Percentiles rank a stretch among this genome's conserved stretches.
Conservation (phyloP, 768 basidiomycete genomes). For the Termitomyces sp. region DNA sequence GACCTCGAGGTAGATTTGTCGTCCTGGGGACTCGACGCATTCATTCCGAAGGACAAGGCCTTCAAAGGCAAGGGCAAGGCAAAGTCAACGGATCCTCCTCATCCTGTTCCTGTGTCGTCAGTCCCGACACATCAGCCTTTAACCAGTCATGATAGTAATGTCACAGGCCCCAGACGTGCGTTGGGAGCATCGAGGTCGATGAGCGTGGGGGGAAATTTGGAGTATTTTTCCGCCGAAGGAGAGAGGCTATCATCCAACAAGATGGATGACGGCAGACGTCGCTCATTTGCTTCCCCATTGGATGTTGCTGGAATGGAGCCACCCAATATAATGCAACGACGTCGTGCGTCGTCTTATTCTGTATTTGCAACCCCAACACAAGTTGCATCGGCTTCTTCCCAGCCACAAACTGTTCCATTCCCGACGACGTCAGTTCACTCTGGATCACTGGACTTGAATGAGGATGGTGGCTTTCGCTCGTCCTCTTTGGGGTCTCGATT, state of each 20-base stretch:
- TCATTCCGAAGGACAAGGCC: slow-evolving; percentile 66
- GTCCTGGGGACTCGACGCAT: slow-evolving; percentile 80
- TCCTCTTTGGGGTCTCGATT: slow-evolving; percentile 8
- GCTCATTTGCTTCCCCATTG: slow-evolving; percentile 54
- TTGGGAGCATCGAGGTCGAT: slow-evolving; percentile 50
- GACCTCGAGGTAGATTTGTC: slow-evolving; percentile 73
- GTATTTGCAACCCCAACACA: slow-evolving; percentile 32
- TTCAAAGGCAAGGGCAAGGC: slow-evolving; percentile 38
- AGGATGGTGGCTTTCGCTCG: slow-evolving; percentile 3
- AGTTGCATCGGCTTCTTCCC: slow-evolving; percentile 20
- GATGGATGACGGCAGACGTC: slow-evolving; percentile 36
- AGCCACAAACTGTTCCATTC: slow-evolving; percentile 52
- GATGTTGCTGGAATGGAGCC: slow-evolving; percentile 46
- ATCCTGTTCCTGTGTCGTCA: slow-evolving; percentile 31
- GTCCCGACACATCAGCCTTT: slow-evolving; percentile 39
- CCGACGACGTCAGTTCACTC: slow-evolving; percentile 52
- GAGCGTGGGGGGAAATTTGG: slow-evolving; percentile 60
- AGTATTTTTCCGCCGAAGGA: slow-evolving; percentile 31
- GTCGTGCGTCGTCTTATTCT: slow-evolving; percentile 45
- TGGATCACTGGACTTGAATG: slow-evolving; percentile 30
- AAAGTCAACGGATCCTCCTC: slow-evolving; percentile 30
- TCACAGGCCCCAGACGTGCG: slow-evolving; percentile 29
- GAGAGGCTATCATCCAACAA: slow-evolving; percentile 21
- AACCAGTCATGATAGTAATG: slow-evolving; percentile 32
- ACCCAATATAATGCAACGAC: slow-evolving; percentile 38